A percentile compares a stretch with the other conserved stretches of the same genome.
These are phyloP conservation scores for Pleurotus salmoneostramineus DNA, from an alignment of 768 basidiomycete species.

Conservation along the genomic window DNA sequence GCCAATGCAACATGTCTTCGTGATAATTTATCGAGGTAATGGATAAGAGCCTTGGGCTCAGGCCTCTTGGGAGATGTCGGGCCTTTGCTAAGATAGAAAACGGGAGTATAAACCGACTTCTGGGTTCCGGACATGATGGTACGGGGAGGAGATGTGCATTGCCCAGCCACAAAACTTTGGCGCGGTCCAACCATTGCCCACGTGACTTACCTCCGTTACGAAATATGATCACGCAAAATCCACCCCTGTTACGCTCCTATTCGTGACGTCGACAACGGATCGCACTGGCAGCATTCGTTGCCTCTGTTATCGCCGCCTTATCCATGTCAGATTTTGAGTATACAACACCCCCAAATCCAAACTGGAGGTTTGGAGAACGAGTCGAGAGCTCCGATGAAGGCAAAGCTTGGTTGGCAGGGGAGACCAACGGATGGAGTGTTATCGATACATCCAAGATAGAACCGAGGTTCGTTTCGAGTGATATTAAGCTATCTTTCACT, in stretches of 20 bases:
- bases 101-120: conserved; percentile 3
- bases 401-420: conserved; percentile 39
- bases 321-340: conserved; percentile 20
- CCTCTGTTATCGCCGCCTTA: neutral
- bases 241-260: too few relatives aligned
- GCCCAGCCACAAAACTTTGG: too few relatives aligned
- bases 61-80: neutral
- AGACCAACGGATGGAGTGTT: conserved; percentile 34
- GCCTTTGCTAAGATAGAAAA: neutral
- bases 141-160: too few relatives aligned
- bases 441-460: conserved; percentile 30
- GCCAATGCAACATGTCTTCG: conserved; percentile 21
- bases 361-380: conserved; percentile 32
- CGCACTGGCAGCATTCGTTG: too few relatives aligned
- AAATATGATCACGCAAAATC: too few relatives aligned
- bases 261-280: too few relatives aligned
- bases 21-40: conserved; percentile 12
- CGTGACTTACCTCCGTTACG: too few relatives aligned
- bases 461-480: conserved; percentile 21
- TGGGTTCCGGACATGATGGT: neutral
- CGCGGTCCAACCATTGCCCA: too few relatives aligned
- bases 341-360: conserved; percentile 31
- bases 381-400: conserved; percentile 30
- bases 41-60: neutral
- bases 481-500: neutral